Evolutionary conservation across 2,329 filamentous ascomycete species (phyloP).

Genomic region (Aspergillus nomiae): DNA sequence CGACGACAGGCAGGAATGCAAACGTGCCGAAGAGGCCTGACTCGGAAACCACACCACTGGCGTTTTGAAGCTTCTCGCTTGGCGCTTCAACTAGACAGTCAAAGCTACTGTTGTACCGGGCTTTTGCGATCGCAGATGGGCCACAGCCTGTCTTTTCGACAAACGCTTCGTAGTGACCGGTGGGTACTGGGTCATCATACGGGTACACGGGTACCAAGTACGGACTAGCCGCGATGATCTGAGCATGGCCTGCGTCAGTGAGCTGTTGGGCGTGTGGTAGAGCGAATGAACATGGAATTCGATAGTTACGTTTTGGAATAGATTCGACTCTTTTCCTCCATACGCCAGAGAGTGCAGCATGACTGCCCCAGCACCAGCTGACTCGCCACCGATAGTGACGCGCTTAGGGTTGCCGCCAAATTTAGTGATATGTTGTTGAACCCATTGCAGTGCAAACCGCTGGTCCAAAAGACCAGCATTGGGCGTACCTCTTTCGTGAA

Average conservation of each 20-base stretch:
- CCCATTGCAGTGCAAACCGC: background rate
- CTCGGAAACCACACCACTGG: background rate
- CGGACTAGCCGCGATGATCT: background rate
- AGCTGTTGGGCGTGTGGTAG: background rate
- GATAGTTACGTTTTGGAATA: background rate
- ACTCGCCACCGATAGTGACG: background rate
- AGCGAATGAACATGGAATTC: background rate
- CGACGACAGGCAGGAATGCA: background rate
- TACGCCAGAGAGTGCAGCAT: background rate
- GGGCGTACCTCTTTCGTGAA: background rate
- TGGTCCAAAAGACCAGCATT: conserved; percentile 4
- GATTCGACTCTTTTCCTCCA: background rate
- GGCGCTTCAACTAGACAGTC: background rate
- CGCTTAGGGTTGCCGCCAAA: background rate
- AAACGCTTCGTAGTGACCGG: background rate
- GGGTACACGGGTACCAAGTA: background rate
- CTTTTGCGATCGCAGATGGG: background rate
- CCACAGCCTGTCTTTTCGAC: background rate
- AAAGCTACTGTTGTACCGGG: background rate
- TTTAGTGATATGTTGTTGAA: background rate
- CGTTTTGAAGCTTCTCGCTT: background rate
- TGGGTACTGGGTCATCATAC: background rate
- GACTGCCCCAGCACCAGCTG: background rate
- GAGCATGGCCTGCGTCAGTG: background rate
- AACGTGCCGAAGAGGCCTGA: background rate